A percentile compares a stretch with the other conserved stretches of the same genome.
phyloP scores from a whole-genome alignment of 208 protist species.

The Leishmania arabica region DNA sequence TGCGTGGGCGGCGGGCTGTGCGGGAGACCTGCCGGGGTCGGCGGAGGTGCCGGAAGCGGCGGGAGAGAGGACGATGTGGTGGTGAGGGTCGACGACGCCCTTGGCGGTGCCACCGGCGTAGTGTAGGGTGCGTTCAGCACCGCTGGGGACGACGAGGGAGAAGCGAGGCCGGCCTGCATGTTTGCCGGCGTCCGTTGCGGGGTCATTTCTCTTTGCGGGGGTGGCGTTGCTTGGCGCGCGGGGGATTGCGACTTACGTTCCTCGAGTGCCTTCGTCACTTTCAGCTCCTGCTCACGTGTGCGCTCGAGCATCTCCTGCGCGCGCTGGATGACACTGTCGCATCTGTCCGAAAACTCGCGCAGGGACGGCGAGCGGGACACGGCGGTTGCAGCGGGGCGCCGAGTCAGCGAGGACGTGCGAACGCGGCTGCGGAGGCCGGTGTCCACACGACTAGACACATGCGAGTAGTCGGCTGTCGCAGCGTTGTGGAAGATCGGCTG shows the following conservation, averaged over 20 bases:
- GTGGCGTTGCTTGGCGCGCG: conserved; percentile 15
- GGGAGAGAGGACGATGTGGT: conserved; percentile 5
- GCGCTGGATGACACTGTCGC: conserved; percentile 53
- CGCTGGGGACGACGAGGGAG: not conserved
- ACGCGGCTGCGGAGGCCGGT: conserved; percentile 28
- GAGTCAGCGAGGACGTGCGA: conserved; percentile 11
- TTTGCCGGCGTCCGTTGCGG: not conserved
- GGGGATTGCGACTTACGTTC: conserved; percentile 42
- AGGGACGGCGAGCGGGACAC: conserved; percentile 9
- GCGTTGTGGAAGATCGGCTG: not conserved
- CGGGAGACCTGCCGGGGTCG: conserved; percentile 1
- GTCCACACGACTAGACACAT: conserved; percentile 31
- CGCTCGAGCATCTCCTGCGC: conserved; percentile 55
- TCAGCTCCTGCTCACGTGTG: conserved; percentile 36
- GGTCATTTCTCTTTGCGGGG: not conserved
- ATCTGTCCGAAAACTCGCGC: conserved; percentile 35
- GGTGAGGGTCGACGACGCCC: not conserved
- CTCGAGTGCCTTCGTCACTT: conserved; percentile 36
- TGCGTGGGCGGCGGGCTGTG: conserved; percentile 14
- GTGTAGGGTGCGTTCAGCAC: not conserved
- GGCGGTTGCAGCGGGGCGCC: not conserved
- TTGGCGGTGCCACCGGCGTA: not conserved
- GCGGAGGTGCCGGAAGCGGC: conserved; percentile 9
- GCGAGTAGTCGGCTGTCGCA: conserved; percentile 18
- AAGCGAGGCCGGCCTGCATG: not conserved